phyloP scores from a whole-genome alignment of 768 basidiomycete species.

The Melanogaster broomeanus region DNA sequence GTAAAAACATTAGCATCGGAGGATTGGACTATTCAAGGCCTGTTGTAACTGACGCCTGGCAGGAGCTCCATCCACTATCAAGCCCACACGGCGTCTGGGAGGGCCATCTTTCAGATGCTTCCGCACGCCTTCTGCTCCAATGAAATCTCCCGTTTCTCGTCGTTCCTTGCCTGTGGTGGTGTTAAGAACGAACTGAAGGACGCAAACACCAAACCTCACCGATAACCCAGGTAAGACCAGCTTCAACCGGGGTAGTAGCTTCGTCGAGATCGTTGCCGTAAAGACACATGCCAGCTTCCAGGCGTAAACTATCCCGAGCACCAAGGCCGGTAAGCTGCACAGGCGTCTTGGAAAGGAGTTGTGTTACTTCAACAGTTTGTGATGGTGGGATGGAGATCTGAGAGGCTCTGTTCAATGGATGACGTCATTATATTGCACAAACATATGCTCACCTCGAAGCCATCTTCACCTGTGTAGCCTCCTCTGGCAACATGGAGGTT shows the following conservation, averaged over 20 bases:
- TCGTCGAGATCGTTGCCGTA: constrained; percentile 96
- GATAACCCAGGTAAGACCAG: constrained; percentile 91
- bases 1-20: neutral
- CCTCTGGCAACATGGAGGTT: constrained; percentile 85
- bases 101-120: constrained; percentile 82
- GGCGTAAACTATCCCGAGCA: constrained; percentile 88
- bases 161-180: constrained; percentile 72
- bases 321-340: constrained; percentile 90
- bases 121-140: constrained; percentile 74
- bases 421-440: neutral
- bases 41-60: constrained; percentile 63
- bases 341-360: constrained; percentile 54
- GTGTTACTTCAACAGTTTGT: constrained; percentile 70
- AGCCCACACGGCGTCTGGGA: constrained; percentile 73
- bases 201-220: constrained; percentile 47
- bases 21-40: constrained; percentile 1
- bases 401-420: neutral
- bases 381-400: constrained; percentile 89
- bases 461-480: constrained; percentile 98
- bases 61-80: constrained; percentile 81
- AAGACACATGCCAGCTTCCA: constrained; percentile 96
- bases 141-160: constrained; percentile 67
- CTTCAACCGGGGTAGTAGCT: constrained; percentile 83
- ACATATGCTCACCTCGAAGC: constrained; percentile 73
- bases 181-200: neutral